A percentile compares a stretch with the other conserved stretches of the same genome.
These are phyloP conservation scores for Pisolithus tinctorius DNA, from an alignment of 768 basidiomycete genomes.

Conservation along the genomic window DNA sequence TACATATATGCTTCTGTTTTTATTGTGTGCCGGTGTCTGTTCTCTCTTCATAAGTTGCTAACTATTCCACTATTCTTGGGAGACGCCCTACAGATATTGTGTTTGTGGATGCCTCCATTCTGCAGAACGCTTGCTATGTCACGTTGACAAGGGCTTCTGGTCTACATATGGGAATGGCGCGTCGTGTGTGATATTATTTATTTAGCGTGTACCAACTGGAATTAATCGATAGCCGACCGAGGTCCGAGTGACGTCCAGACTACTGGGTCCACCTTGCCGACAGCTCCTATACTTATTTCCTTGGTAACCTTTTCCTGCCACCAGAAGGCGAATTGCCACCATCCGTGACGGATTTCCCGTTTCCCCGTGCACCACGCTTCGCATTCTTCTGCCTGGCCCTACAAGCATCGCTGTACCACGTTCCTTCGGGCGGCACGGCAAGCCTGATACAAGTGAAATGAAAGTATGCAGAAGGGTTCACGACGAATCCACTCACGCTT, in stretches of 20 bases:
- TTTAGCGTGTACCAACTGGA: no score
- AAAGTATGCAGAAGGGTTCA: slow-evolving; percentile 44
- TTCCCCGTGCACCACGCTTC: slow-evolving; percentile 45
- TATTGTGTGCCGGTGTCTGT: slow-evolving; percentile 19
- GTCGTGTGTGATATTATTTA: no score
- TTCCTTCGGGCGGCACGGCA: slow-evolving; percentile 55
- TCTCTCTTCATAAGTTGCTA: background rate
- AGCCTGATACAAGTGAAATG: slow-evolving; percentile 73
- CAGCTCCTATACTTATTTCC: no score
- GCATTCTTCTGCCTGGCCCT: slow-evolving; percentile 44
- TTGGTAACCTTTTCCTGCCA: slow-evolving; percentile 14
- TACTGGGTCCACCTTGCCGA: no score
- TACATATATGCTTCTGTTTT: slow-evolving; percentile 20
- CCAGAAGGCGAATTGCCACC: slow-evolving; percentile 21
- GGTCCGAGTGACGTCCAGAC: no score
- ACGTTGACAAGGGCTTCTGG: no score
- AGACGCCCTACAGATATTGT: background rate
- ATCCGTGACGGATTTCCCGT: slow-evolving; percentile 41
- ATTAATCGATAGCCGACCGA: no score
- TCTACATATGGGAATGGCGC: no score
- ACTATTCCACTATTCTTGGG: background rate
- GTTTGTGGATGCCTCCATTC: no score
- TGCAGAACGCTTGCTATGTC: no score
- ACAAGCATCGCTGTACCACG: slow-evolving; percentile 74
- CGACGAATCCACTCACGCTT: slow-evolving; percentile 81